Base-by-base conservation (phyloP, 139 green algal species). In the Marvania coccoides region DNA sequence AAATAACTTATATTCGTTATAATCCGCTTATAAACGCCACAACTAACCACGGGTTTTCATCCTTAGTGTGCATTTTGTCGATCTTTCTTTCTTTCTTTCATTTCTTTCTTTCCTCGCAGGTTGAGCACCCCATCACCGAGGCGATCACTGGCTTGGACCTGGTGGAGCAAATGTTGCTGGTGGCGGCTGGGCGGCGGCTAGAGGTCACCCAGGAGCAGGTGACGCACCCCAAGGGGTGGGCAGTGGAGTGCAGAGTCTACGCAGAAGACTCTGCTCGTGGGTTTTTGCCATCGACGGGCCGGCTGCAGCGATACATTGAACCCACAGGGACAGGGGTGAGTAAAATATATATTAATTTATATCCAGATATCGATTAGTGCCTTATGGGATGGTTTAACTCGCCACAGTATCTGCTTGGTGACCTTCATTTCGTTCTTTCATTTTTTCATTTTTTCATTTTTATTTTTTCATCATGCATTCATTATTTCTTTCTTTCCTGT, bases 181-280 rank as follows among this genome's bases (percentile, higher is more conserved):
- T 81, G 46, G 73, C 75, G 19, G 70, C 71, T 9, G 75, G 71
- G 29, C 30, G 73, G 55, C 47, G 35, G 48, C 46, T 82, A 60
- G 14, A 5, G 9, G 8, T 76, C 15, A 47, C 28, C 10, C 75
- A 80, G 31, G 65, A 76, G 37, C 19, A 54, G 9, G 59, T 88
- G 58, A 74, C 75, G 10, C 28, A 77, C 6, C 56, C 28, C 12
- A 78, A 87, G 6, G 57, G 71, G 28, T 39, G 77, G 58, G 54
- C 75, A 59, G 14, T 74, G 47, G 58, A 87, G 83, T 89, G 58
- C 74, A 69, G 65, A 64, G 82, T 91, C 13, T 79, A 74, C 42
- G 70, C 63, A 24, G 69, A 79, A 47, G 59, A 70, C 47, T 53
- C 69, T 5, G 71, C 59, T 3, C 31, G 47, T 58, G 69, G 70